Evolutionary conservation across 2,329 filamentous ascomycete species (phyloP).

Genomic region (Fonsecaea multimorphosa): DNA sequence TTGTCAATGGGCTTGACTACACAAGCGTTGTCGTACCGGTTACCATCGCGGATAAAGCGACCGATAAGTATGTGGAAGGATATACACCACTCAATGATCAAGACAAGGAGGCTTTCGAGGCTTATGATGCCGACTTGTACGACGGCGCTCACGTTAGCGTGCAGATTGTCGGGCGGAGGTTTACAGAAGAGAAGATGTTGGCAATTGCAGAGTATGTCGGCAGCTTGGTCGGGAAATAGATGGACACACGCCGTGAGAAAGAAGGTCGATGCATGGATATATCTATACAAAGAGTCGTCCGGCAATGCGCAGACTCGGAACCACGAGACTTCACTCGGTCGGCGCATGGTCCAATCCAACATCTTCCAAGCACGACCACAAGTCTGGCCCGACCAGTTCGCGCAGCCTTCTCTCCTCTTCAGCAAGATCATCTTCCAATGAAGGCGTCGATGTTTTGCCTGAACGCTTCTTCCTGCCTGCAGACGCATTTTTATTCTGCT

Average conservation of each 20-base stretch:
- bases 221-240: constrained; percentile 32
- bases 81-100: constrained; percentile 51
- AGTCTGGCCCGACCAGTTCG: constrained; percentile 21
- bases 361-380: constrained; percentile 28
- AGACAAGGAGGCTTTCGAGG: constrained; percentile 54
- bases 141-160: constrained; percentile 57
- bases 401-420: constrained; percentile 20
- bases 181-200: constrained; percentile 60
- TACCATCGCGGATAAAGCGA: constrained; percentile 49
- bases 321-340: constrained; percentile 11
- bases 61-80: constrained; percentile 47
- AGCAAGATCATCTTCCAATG: constrained; percentile 23
- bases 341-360: constrained; percentile 26
- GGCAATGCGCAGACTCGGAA: neutral
- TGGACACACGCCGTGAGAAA: neutral
- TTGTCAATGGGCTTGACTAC: constrained; percentile 50
- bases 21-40: constrained; percentile 55
- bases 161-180: constrained; percentile 57
- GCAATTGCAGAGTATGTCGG: constrained; percentile 52
- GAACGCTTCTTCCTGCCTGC: constrained; percentile 4
- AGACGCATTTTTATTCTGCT: neutral
- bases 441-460: neutral
- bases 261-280: neutral
- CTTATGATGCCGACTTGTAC: constrained; percentile 58
- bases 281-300: neutral